Conservation (phyloP, 768 basidiomycete species). For the Auricularia sp. region DNA sequence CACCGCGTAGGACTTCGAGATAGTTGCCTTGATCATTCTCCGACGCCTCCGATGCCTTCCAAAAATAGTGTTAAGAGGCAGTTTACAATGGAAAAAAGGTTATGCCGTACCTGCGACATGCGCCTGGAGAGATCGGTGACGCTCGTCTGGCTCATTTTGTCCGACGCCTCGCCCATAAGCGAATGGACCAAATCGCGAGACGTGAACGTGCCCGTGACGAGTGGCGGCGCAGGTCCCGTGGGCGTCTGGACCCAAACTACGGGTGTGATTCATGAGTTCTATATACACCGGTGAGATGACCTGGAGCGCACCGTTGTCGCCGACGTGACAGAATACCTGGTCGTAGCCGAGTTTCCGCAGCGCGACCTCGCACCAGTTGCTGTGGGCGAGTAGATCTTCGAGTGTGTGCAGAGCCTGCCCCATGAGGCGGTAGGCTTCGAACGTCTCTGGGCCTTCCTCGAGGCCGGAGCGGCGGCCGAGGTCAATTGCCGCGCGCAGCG, state of each 20-base stretch:
- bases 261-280: background rate
- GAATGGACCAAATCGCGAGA: slow-evolving; percentile 56
- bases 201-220: slow-evolving; percentile 61
- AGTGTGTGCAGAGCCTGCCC: slow-evolving; percentile 59
- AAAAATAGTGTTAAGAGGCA: background rate
- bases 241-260: slow-evolving; percentile 37
- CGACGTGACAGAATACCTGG: slow-evolving; percentile 74
- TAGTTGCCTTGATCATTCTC: slow-evolving; percentile 24
- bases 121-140: slow-evolving; percentile 47
- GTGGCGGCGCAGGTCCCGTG: slow-evolving; percentile 45
- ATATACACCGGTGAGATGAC: background rate
- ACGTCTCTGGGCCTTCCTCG: slow-evolving; percentile 45
- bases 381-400: slow-evolving; percentile 70
- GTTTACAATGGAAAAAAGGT: background rate
- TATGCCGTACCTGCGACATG: slow-evolving; percentile 28
- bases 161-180: slow-evolving; percentile 53
- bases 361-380: slow-evolving; percentile 70
- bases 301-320: slow-evolving; percentile 36
- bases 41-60: slow-evolving; percentile 8
- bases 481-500: slow-evolving; percentile 56
- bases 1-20: slow-evolving; percentile 27
- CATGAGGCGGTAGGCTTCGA: slow-evolving; percentile 62
- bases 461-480: slow-evolving; percentile 48
- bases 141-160: slow-evolving; percentile 51
- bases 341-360: slow-evolving; percentile 57